These are phyloP conservation scores for Calvatia gigantea DNA, from an alignment of 768 basidiomycete genomes.

Conservation along the genomic window DNA sequence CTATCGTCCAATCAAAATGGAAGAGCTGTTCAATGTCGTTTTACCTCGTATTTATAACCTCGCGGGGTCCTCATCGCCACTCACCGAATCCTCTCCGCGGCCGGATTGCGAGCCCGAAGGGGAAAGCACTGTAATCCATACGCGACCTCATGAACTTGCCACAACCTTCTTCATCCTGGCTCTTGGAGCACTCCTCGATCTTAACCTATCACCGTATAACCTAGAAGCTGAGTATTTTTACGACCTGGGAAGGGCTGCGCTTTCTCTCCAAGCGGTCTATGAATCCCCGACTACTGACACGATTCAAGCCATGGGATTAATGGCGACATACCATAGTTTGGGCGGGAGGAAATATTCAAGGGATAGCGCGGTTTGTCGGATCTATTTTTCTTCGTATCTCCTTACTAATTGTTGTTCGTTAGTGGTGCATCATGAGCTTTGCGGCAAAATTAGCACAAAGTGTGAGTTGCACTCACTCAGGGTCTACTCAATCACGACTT, in stretches of 20 bases:
- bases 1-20: slow-evolving; percentile 46
- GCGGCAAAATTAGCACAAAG: slow-evolving; percentile 62
- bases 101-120: not conserved
- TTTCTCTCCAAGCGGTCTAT: slow-evolving; percentile 48
- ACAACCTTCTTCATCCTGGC: slow-evolving; percentile 58
- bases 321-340: slow-evolving; percentile 53
- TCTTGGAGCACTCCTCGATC: slow-evolving; percentile 58
- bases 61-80: slow-evolving; percentile 15
- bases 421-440: slow-evolving; percentile 53
- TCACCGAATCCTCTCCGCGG: not conserved
- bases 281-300: slow-evolving; percentile 54
- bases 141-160: slow-evolving; percentile 45
- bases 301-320: slow-evolving; percentile 55
- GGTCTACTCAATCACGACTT: not conserved
- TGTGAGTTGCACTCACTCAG: slow-evolving; percentile 22
- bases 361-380: slow-evolving; percentile 34
- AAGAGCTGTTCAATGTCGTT: slow-evolving; percentile 40
- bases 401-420: slow-evolving; percentile 15
- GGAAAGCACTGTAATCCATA: not conserved
- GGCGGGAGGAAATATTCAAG: slow-evolving; percentile 50
- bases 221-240: slow-evolving; percentile 61
- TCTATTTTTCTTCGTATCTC: slow-evolving; percentile 21
- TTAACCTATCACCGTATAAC: slow-evolving; percentile 46
- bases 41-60: slow-evolving; percentile 37
- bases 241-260: slow-evolving; percentile 50